phyloP scores from a whole-genome alignment of 2,329 filamentous ascomycete genomes.

The Sarocladium kiliense region DNA sequence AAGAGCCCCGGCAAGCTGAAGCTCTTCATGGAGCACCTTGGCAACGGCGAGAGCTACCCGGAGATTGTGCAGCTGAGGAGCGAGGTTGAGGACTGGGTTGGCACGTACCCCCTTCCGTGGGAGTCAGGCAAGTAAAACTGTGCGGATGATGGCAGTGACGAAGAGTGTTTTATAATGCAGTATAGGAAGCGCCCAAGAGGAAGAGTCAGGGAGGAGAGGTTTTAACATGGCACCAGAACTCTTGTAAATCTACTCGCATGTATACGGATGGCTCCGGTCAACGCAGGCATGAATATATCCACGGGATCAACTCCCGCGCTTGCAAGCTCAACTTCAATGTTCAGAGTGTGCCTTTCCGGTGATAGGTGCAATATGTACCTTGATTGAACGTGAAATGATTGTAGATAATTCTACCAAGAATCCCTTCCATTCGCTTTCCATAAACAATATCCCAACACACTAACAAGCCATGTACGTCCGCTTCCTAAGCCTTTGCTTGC shows the following conservation, averaged over 20 bases:
- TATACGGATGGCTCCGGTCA: background rate
- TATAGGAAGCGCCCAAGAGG: too few species aligned
- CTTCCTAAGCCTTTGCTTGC: background rate
- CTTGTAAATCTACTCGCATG: background rate
- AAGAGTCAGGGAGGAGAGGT: background rate
- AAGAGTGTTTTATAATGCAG: too few species aligned
- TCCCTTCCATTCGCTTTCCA: too few species aligned
- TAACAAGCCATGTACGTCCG: too few species aligned
- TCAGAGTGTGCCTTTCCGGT: background rate
- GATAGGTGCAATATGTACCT: background rate
- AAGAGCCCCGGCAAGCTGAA: constrained; percentile 62
- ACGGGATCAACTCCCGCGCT: constrained; percentile 6
- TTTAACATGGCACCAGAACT: background rate
- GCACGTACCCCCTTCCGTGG: constrained; percentile 70
- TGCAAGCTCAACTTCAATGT: background rate
- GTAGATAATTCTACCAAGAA: too few species aligned
- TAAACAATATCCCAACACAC: too few species aligned
- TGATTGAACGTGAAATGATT: too few species aligned
- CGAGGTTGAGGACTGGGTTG: constrained; percentile 75
- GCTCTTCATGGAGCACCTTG: constrained; percentile 63
- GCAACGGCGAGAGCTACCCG: constrained; percentile 59
- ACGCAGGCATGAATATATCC: constrained; percentile 1
- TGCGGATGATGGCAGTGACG: background rate
- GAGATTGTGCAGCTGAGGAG: constrained; percentile 69
- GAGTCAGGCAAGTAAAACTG: constrained; percentile 30